Conservation (phyloP, 495 filamentous ascomycete species). For the Talaromyces trachyspermus region DNA sequence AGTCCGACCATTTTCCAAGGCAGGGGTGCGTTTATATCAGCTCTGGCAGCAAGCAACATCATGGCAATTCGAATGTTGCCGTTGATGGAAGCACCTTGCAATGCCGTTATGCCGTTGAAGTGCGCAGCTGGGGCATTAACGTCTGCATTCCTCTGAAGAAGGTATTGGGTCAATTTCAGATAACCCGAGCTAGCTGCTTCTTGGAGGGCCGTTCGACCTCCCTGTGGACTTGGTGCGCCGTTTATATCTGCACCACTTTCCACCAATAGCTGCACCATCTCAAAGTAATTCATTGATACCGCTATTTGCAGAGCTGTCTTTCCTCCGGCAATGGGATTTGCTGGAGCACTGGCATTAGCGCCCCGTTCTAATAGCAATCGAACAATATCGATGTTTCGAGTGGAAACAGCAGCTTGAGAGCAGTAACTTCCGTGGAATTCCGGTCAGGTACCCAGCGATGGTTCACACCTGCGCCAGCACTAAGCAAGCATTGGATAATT, state of each 20-base stretch:
- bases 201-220: background rate
- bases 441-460: slow-evolving; percentile 1
- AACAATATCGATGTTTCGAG: slow-evolving; percentile 8
- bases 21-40: background rate
- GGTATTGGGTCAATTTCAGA: background rate
- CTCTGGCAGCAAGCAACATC: background rate
- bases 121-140: background rate
- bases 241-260: background rate
- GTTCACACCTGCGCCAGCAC: slow-evolving; percentile 19
- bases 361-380: slow-evolving; percentile 9
- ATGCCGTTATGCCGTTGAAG: background rate
- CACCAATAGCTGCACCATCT: background rate
- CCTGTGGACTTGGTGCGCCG: background rate
- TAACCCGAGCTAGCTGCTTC: background rate
- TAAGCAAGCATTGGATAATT: background rate
- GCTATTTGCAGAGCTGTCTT: slow-evolving; percentile 2
- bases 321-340: background rate
- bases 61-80: background rate
- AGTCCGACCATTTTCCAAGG: background rate
- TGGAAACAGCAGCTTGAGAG: slow-evolving; percentile 15
- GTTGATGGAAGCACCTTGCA: background rate
- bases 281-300: background rate
- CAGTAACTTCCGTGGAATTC: slow-evolving; percentile 1
- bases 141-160: background rate
- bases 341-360: slow-evolving; percentile 11